Evolutionary conservation across 257 asterid genomes (phyloP), one percentile per base, ranked within the genome.

Genomic region (Agastache rugosa): DNA sequence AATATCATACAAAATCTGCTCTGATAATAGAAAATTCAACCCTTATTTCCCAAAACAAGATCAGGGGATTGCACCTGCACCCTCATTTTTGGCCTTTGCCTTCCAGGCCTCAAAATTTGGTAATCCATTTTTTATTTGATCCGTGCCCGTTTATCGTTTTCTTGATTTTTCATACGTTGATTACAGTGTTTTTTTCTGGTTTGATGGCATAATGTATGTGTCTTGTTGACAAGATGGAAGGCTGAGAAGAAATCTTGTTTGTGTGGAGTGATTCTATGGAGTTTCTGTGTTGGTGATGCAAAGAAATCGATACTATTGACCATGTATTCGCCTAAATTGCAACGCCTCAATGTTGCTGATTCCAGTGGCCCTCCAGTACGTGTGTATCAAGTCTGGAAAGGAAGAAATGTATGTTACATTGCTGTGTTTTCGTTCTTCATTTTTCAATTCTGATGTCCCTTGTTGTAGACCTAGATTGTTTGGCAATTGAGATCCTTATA

Each of bases 351-450:
- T 44, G 41, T 45, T 41, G 71, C 37, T 68, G 79, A 63, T 68
- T 50, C 67, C 9, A 69, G 75, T 76, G 81, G 66, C 62, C 55
- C 78, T 51, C 77, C 70, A 11, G 50, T 72, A 7, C 91, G 83
- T 34, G 65, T 84, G 1, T 82, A 84, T 77, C 87, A 87, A 82
- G 71, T 74, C 53, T 84, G 91, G 91, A 79, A 78, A 78, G 91
- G 91, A 69, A 82, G 86, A 71, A 87, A 87, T 74, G 91, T 86
- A 77, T n/a, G 86, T 60, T 7, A 23, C 16, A 16, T 34, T 62
- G 17, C 22, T 20, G 2, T 54, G 16, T 4, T 9, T 50, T 59
- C 9, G 6, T 56, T 53, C 19, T 63, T 5, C 23, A 2, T 54
- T 23, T 42, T 31, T 31, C 7, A 31, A 39, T 54, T 20, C 22